Conservation (phyloP, 129 eudicot genomes). For the Dittrichia graveolens region DNA sequence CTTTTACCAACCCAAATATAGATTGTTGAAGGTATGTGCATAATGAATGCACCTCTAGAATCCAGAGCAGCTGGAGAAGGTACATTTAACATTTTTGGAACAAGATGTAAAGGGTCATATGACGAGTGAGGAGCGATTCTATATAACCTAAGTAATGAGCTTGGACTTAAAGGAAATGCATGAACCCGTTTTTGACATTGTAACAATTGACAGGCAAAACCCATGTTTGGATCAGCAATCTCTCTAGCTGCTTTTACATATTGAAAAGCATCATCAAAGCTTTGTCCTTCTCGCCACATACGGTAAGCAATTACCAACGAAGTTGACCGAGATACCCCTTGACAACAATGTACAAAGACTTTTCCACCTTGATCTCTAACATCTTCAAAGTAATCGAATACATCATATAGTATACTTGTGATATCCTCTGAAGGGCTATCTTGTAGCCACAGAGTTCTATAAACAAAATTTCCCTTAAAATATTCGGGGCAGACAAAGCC, state of each 20-base stretch:
- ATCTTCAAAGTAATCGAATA: conserved; percentile 93
- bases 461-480: conserved; percentile 73
- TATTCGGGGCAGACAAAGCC: conserved; percentile 92
- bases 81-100: conserved; percentile 79
- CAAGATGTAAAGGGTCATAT: conserved; percentile 91
- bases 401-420: conserved; percentile 89
- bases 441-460: conserved; percentile 85
- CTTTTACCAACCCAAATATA: conserved; percentile 73
- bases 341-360: conserved; percentile 94
- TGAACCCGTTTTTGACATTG: conserved; percentile 95
- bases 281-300: conserved; percentile 81
- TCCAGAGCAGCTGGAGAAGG: conserved; percentile 73
- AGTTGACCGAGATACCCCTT: conserved; percentile 94
- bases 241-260: conserved; percentile 65
- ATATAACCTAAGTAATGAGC: conserved; percentile 75
- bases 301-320: conserved; percentile 71
- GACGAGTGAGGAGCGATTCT: conserved; percentile 84
- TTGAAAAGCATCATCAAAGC: conserved; percentile 73
- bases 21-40: conserved; percentile 65
- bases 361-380: conserved; percentile 79
- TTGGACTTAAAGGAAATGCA: conserved; percentile 88
- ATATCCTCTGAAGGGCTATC: conserved; percentile 92
- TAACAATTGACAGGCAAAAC: conserved; percentile 81
- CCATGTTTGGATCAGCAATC: conserved; percentile 82
- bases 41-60: conserved; percentile 66